phyloP scores from a whole-genome alignment of 78 protist genomes.

The Cavenderia fasciculata region DNA sequence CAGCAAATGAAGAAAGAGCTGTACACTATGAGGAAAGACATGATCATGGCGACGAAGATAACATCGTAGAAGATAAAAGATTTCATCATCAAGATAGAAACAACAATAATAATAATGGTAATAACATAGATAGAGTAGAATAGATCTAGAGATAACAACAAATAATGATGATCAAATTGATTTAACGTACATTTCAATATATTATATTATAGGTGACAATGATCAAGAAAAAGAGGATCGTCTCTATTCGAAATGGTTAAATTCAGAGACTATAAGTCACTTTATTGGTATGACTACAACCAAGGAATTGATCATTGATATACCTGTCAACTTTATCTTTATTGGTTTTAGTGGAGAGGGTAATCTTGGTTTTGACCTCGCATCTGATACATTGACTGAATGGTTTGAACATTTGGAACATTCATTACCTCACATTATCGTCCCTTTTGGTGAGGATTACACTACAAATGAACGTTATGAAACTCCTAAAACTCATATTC shows the following conservation, averaged over 20 bases:
- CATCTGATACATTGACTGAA: background rate
- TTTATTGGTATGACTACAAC: conserved; percentile 21
- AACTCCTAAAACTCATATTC: conserved; percentile 62
- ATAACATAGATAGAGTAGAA: too few relatives aligned
- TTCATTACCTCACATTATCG: conserved; percentile 29
- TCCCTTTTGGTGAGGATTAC: conserved; percentile 54
- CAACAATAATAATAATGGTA: too few relatives aligned
- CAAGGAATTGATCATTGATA: background rate
- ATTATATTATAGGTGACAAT: too few relatives aligned
- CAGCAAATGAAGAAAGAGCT: too few relatives aligned
- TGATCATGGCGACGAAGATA: too few relatives aligned
- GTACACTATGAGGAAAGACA: too few relatives aligned
- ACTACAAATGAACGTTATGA: background rate
- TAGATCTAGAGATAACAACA: too few relatives aligned
- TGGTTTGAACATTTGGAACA: conserved; percentile 75
- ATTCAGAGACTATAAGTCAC: conserved; percentile 24
- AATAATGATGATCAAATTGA: too few relatives aligned
- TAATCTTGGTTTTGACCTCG: conserved; percentile 8
- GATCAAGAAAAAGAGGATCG: too few relatives aligned
- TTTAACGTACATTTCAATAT: too few relatives aligned
- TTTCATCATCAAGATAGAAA: too few relatives aligned
- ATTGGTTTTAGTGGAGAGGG: conserved; percentile 71
- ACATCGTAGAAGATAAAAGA: too few relatives aligned
- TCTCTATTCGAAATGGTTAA: conserved; percentile 36
- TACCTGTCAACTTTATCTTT: conserved; percentile 62